These are phyloP conservation scores for Gossypium davidsonii DNA, from an alignment of 441 rosid genomes.

Conservation along the genomic window DNA sequence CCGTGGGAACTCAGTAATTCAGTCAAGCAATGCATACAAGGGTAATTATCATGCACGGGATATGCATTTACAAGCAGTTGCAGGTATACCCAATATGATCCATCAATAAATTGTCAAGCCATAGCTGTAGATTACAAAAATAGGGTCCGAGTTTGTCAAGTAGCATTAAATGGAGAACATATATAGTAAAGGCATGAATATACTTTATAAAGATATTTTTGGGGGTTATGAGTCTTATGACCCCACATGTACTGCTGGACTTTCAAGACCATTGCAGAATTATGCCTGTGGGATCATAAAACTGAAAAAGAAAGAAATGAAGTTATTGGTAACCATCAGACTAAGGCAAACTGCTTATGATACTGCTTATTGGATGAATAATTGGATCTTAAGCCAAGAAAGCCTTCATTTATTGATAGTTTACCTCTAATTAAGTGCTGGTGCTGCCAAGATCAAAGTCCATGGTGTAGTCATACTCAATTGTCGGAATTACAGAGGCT, in stretches of 20 bases:
- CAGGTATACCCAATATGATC: neutral
- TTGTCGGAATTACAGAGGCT: constrained; percentile 90
- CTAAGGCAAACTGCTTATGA: neutral
- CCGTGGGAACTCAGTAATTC: neutral
- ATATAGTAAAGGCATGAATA: neutral
- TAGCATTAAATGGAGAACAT: neutral
- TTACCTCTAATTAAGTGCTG: constrained; percentile 54
- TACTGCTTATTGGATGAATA: neutral
- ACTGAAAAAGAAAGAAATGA: neutral
- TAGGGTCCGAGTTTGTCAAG: neutral
- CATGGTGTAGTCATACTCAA: constrained; percentile 91
- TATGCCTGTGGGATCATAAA: neutral
- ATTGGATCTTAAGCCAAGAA: neutral
- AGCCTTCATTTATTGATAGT: neutral
- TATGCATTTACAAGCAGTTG: neutral
- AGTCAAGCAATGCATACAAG: neutral
- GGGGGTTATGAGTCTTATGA: neutral
- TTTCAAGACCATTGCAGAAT: neutral
- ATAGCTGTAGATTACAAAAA: neutral
- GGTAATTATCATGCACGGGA: neutral
- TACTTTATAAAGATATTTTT: neutral
- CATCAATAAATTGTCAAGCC: neutral
- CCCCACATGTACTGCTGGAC: neutral
- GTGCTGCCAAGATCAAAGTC: constrained; percentile 93
- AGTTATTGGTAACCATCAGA: neutral